Evolutionary conservation across 1,139 yeast species (phyloP).

Genomic region (Saccharomyces pastorianus): DNA sequence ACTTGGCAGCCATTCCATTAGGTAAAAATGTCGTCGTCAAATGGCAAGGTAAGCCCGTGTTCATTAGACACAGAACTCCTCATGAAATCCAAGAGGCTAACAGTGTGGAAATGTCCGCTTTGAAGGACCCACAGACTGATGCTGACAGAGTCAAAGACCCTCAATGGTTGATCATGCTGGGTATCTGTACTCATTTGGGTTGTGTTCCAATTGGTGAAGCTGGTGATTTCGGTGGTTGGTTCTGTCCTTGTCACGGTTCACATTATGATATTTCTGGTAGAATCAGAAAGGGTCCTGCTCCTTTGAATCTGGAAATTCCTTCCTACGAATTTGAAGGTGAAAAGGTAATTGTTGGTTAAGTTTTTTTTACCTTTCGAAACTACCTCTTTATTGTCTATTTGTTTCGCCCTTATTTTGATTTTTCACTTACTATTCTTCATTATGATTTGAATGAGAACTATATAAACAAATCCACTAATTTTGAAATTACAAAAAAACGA

Average conservation of each 20-base stretch:
- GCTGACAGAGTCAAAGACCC: slow-evolving; percentile 93
- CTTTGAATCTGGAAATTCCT: slow-evolving; percentile 96
- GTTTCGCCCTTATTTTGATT: not conserved
- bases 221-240: slow-evolving; percentile 99
- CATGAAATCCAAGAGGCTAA: slow-evolving; percentile 94
- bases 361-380: not conserved
- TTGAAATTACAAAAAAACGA: not conserved
- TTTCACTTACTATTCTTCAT: not conserved
- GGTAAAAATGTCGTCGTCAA: slow-evolving; percentile 97
- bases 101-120: slow-evolving; percentile 56
- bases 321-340: slow-evolving; percentile 75
- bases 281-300: slow-evolving; percentile 99
- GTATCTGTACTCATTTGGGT: slow-evolving; percentile 99
- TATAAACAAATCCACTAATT: not conserved
- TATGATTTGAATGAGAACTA: not conserved
- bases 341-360: slow-evolving; percentile 73
- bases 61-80: slow-evolving; percentile 96
- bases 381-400: not conserved
- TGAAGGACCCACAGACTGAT: slow-evolving; percentile 94
- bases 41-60: slow-evolving; percentile 99
- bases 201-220: slow-evolving; percentile 99
- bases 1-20: slow-evolving; percentile 86
- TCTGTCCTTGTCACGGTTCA: slow-evolving; percentile 99
- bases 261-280: slow-evolving; percentile 99
- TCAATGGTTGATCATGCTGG: slow-evolving; percentile 98